Percentiles rank a stretch among this genome's conserved stretches.
Evolutionary conservation across 2,329 filamentous ascomycete genomes (phyloP).

Genomic region (Ophiostoma triangulosporum): DNA sequence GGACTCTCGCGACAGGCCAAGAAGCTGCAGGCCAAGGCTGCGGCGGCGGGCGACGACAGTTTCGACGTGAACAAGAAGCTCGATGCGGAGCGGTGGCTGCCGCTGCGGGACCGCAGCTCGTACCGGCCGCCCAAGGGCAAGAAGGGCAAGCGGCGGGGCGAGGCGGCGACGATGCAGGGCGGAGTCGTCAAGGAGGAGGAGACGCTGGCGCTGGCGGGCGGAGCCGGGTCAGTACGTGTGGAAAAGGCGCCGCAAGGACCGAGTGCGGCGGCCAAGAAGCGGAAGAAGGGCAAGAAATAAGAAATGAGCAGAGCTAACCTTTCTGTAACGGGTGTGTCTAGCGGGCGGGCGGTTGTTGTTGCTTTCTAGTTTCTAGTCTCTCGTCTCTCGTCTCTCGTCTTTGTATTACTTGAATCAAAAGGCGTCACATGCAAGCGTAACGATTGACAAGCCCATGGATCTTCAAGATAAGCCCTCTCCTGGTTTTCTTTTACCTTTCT

Average conservation of each 20-base stretch:
- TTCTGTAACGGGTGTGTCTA: background rate
- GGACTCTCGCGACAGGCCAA: slow-evolving; percentile 34
- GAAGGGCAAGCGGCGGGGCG: slow-evolving; percentile 54
- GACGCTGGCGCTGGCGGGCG: slow-evolving; percentile 49
- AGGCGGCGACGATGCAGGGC: slow-evolving; percentile 71
- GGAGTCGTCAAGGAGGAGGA: slow-evolving; percentile 64
- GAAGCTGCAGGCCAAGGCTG: slow-evolving; percentile 17
- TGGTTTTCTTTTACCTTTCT: no score
- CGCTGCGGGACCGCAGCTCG: slow-evolving; percentile 73
- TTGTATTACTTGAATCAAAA: no score
- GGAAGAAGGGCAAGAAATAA: slow-evolving; percentile 31
- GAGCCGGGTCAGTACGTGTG: slow-evolving; percentile 49
- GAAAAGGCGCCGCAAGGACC: slow-evolving; percentile 34
- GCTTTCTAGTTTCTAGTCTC: slow-evolving; percentile 38
- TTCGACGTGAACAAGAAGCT: slow-evolving; percentile 65
- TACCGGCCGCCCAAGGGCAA: slow-evolving; percentile 84
- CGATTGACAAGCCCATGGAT: no score
- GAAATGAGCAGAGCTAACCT: background rate
- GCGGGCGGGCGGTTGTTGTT: background rate
- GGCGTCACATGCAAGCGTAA: no score
- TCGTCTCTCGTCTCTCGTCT: no score
- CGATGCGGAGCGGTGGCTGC: slow-evolving; percentile 88
- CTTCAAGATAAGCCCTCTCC: no score
- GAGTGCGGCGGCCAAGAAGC: slow-evolving; percentile 20
- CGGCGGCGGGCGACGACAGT: slow-evolving; percentile 12